These are phyloP conservation scores for Fusarium setosum DNA, from an alignment of 2,329 filamentous ascomycete species.

Conservation along the genomic window DNA sequence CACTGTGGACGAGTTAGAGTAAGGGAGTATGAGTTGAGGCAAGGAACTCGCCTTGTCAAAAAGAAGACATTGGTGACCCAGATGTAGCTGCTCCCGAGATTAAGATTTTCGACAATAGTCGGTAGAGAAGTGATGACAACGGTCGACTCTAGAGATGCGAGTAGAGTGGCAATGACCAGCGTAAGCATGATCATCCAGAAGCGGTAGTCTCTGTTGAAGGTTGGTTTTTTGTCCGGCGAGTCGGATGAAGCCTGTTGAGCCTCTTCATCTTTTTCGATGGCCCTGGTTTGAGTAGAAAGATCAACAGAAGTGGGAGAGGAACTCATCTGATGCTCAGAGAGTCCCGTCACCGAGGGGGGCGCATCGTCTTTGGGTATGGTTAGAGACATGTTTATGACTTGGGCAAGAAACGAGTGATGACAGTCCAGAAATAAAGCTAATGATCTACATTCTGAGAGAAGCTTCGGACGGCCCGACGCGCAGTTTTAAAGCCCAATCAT, in stretches of 20 bases:
- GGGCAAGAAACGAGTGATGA: too few species aligned
- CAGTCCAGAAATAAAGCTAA: too few species aligned
- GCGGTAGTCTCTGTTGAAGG: constrained; percentile 33
- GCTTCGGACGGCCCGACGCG: too few species aligned
- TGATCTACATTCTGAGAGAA: too few species aligned
- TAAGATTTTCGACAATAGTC: constrained; percentile 38
- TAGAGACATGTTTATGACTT: not conserved
- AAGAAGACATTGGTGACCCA: constrained; percentile 46
- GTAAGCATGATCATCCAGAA: constrained; percentile 45
- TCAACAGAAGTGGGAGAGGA: not conserved
- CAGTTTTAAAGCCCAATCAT: too few species aligned
- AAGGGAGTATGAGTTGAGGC: accelerated
- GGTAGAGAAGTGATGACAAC: constrained; percentile 44
- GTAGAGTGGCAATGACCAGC: constrained; percentile 34
- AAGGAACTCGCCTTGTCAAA: constrained; percentile 28
- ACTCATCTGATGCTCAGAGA: not conserved
- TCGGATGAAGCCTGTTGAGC: not conserved
- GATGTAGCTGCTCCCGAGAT: constrained; percentile 40
- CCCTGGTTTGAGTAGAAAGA: not conserved
- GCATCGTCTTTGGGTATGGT: not conserved
- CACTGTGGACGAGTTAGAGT: constrained; percentile 14
- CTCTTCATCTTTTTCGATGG: not conserved
- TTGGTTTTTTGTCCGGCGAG: not conserved
- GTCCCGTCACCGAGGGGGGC: not conserved
- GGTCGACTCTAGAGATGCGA: constrained; percentile 37